Conservation (phyloP, 306 rosid genomes). For the Canavalia ensiformis region DNA sequence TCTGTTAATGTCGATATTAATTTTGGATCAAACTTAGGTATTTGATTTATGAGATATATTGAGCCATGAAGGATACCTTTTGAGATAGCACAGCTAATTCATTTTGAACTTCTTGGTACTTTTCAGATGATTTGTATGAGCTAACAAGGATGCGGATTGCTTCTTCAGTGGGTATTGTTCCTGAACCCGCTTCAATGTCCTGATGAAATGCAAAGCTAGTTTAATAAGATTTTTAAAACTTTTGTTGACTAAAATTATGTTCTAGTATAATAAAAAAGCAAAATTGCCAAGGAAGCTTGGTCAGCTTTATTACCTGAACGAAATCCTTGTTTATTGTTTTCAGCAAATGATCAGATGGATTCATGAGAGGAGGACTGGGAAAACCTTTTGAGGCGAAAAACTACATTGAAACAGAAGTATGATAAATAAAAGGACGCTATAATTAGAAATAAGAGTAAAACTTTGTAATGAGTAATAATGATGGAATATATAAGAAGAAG, state of each 20-base stretch:
- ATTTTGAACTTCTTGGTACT: slow-evolving; percentile 39
- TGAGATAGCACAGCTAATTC: slow-evolving; percentile 27
- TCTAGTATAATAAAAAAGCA: no score
- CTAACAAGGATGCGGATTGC: slow-evolving; percentile 44
- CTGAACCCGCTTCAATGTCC: slow-evolving; percentile 50
- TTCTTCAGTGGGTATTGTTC: slow-evolving; percentile 43
- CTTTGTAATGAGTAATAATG: no score
- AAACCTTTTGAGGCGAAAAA: slow-evolving; percentile 73
- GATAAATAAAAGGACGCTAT: not conserved
- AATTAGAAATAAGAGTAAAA: no score
- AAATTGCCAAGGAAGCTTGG: not conserved
- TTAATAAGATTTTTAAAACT: no score
- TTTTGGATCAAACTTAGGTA: no score
- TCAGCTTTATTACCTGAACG: slow-evolving; percentile 52
- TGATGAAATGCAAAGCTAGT: no score
- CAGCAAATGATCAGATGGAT: slow-evolving; percentile 76
- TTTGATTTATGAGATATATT: no score
- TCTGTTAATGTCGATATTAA: no score
- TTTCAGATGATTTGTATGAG: slow-evolving; percentile 49
- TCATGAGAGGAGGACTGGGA: slow-evolving; percentile 66
- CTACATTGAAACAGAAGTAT: slow-evolving; percentile 44
- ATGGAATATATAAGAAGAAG: no score
- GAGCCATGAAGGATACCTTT: slow-evolving; percentile 23
- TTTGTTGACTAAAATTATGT: no score
- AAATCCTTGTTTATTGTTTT: slow-evolving; percentile 82